A percentile compares a stretch with the other conserved stretches of the same genome.
Evolutionary conservation across 192 early-diverging fungal species (phyloP).

Genomic region (Linnemannia exigua): DNA sequence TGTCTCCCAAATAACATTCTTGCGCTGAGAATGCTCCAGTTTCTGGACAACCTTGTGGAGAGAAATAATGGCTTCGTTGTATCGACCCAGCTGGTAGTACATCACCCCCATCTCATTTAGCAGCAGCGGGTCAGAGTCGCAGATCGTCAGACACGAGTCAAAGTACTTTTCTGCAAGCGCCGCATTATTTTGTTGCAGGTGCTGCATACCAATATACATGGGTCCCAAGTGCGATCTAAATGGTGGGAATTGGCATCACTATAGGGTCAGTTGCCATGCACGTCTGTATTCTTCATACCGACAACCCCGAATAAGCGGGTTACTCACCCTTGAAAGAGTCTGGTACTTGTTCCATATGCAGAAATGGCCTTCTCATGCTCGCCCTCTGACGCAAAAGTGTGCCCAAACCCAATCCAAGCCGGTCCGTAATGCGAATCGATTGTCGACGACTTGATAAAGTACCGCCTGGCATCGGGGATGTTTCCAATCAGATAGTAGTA

Average conservation of each 20-base stretch:
- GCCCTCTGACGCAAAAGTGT: slow-evolving; percentile 81
- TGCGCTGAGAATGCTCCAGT: slow-evolving; percentile 60
- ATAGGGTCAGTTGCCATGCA: neutral
- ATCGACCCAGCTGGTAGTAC: slow-evolving; percentile 63
- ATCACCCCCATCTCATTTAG: slow-evolving; percentile 82
- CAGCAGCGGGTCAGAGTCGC: slow-evolving; percentile 74
- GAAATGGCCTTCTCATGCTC: slow-evolving; percentile 84
- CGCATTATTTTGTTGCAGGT: slow-evolving; percentile 72
- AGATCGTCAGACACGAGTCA: slow-evolving; percentile 61
- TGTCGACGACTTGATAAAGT: slow-evolving; percentile 73
- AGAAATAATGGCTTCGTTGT: slow-evolving; percentile 63
- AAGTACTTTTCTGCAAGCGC: slow-evolving; percentile 74
- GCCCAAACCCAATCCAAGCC: slow-evolving; percentile 87
- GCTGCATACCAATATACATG: slow-evolving; percentile 86
- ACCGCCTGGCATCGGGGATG: slow-evolving; percentile 72
- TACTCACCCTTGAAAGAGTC: slow-evolving; percentile 76
- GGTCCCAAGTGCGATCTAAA: slow-evolving; percentile 75
- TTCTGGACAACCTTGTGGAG: slow-evolving; percentile 69
- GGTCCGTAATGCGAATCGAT: slow-evolving; percentile 74
- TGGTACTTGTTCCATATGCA: slow-evolving; percentile 76
- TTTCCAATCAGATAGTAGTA: slow-evolving; percentile 78
- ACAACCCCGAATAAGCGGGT: neutral
- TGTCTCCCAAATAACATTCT: slow-evolving; percentile 70
- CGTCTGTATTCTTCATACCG: too few relatives aligned
- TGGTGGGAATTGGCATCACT: neutral